A percentile compares a stretch with the other conserved stretches of the same genome.
These are phyloP conservation scores for Globisporangium cystogenes DNA, from an alignment of 352 stramenopile genomes.

Conservation along the genomic window DNA sequence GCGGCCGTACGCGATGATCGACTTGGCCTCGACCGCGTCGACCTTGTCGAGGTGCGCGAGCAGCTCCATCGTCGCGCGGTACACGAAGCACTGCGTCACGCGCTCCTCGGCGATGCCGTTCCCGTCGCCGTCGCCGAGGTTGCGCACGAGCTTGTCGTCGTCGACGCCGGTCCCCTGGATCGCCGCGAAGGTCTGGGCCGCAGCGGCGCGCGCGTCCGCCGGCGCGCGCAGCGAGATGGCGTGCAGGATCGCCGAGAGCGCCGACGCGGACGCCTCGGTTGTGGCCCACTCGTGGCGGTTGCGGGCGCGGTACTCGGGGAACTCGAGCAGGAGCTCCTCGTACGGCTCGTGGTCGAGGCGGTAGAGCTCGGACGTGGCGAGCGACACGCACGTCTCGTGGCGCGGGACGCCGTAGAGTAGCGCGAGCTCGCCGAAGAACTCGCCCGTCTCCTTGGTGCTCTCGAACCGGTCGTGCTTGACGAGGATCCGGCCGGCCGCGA, in stretches of 20 bases:
- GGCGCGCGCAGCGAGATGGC: slow-evolving; percentile 5
- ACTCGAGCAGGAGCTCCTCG: slow-evolving; percentile 55
- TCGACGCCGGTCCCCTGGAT: too few relatives aligned
- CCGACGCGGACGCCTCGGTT: slow-evolving; percentile 12
- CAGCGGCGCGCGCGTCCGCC: not conserved
- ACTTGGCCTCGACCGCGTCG: slow-evolving; percentile 43
- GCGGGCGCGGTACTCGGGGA: slow-evolving; percentile 52
- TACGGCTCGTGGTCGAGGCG: slow-evolving; percentile 56
- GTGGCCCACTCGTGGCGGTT: slow-evolving; percentile 57
- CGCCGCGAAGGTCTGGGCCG: not conserved
- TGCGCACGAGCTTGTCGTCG: not conserved
- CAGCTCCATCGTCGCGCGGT: slow-evolving; percentile 42
- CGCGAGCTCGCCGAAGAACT: slow-evolving; percentile 74
- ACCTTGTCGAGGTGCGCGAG: slow-evolving; percentile 32
- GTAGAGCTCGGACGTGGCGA: slow-evolving; percentile 59
- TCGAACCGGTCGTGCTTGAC: slow-evolving; percentile 51
- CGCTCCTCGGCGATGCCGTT: slow-evolving; percentile 32
- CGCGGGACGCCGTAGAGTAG: slow-evolving; percentile 58
- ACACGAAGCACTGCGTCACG: slow-evolving; percentile 42
- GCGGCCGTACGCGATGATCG: slow-evolving; percentile 31
- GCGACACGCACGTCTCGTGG: slow-evolving; percentile 55
- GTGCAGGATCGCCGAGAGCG: slow-evolving; percentile 16
- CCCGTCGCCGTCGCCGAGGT: slow-evolving; percentile 6
- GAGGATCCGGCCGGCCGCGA: slow-evolving; percentile 47
- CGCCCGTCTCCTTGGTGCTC: slow-evolving; percentile 45